Base-by-base conservation (phyloP, 192 early-diverging fungal genomes). In the Umbelopsis sp. region DNA sequence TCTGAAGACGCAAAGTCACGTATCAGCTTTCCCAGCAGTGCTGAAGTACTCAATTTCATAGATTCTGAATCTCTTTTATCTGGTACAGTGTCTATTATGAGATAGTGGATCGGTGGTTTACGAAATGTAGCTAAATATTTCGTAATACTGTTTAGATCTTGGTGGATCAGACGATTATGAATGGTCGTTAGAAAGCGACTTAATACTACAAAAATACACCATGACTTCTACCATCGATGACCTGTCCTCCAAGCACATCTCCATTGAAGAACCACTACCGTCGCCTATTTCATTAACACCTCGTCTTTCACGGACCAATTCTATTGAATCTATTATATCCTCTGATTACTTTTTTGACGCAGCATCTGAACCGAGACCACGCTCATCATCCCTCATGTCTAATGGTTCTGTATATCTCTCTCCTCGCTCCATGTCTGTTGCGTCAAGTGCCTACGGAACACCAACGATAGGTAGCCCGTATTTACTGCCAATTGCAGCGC, bases 1-100 rank as follows among this genome's bases (percentile, higher is more conserved):
- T 69, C 71, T 14, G 77, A 81, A 56, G 69, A 79, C 25, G 77
- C 82, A 7, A 74, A 73, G 50, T 69, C 41, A 45, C 59, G 80
- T 12, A 72, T 83, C 7, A 71, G 69, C 20, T 83, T 81, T 45
- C 74, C 74, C 2, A 65, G 44, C 7, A 25, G 34, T 8, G 38
- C 75, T 51, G 79, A 83, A 44, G 24, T 81, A 4, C 36, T 16
- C 8, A 20, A 69, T 3, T 56, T 71, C 53, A 71, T 83, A 11
- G 70, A 72, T 41, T 24, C 67, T 45, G 73, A 74, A 45, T 65
- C 77, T 41, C 32, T 83, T 1, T 54, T 74, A 4, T 31, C 59
- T 45, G 79, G 81, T 80, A 75, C 73, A 12, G 6, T 62, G 20
- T 32, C 12, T n/a, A 12, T 0, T 26, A 26, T 20, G 26, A 32